Evolutionary conservation across 495 filamentous ascomycete species (phyloP), one percentile per base, ranked within the genome.

Genomic region (Aspergillus ostianus): DNA sequence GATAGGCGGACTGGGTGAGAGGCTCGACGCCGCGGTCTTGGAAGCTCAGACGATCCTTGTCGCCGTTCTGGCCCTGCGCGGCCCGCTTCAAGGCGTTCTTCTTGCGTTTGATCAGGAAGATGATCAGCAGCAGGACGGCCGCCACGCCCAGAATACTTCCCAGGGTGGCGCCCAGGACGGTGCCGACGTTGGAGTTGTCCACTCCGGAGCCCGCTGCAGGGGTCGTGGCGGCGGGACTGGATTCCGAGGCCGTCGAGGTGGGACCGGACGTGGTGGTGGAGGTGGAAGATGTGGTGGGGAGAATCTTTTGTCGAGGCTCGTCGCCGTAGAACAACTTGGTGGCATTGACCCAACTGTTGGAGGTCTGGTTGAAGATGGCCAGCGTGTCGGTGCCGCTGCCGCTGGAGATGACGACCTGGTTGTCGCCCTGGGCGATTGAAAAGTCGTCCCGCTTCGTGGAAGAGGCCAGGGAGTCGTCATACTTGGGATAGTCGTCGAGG

Each of bases 331-430:
- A 87, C 29, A 89, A 71, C 21, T 81, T 72, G 2, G 84, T 87
- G 0, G 91, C 80, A 73, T 97, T 90, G 20, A 87, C 70, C 94
- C 94, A 98, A 61, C 79, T 73, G 67, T 98, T 96, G 53, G 82
- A 73, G 23, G 82, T 85, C 53, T 87, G 83, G 67, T 97, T 83
- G 74, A 97, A 98, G 61, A 98, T 88, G 59, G 81, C 84, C 20
- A 98, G 57, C 3, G 75, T 67, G 36, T 75, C 60, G 19, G 86
- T 73, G 17, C 79, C 76, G 64, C 84, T 85, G 29, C 93, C 94
- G 63, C 92, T 89, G 19, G 85, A 84, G 48, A 96, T 85, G 9
- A 95, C 89, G 1, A 92, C 87, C 60, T 92, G 63, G 17, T 79
- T 73, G 5, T 75, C 72, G 19, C 79, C 83, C 57, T 86, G 80